Percentiles rank a stretch among this genome's conserved stretches.
phyloP scores from a whole-genome alignment of 2,329 filamentous ascomycete genomes.

The Scorias spongiosa region DNA sequence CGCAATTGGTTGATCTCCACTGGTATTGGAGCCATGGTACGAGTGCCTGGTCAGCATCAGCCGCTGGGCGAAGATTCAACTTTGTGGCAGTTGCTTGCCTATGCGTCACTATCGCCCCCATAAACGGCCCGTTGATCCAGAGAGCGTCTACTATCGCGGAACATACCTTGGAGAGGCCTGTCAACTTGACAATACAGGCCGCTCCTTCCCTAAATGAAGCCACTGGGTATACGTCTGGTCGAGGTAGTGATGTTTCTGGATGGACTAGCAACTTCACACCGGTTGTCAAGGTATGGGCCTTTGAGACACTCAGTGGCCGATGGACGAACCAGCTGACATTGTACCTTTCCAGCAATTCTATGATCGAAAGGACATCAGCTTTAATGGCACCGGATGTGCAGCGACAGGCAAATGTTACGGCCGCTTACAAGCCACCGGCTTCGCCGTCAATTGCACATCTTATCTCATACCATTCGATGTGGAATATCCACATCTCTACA shows the following conservation, averaged over 20 bases:
- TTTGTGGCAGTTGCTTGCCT: neutral
- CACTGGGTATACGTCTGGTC: neutral
- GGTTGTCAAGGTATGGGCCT: constrained; percentile 2
- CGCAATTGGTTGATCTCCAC: neutral
- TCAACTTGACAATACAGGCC: neutral
- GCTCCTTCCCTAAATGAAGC: no score
- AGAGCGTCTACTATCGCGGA: neutral
- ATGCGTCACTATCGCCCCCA: neutral
- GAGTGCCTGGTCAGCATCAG: neutral
- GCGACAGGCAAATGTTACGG: constrained; percentile 1
- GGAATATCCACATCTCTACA: neutral
- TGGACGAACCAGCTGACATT: no score
- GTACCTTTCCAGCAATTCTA: neutral
- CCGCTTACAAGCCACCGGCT: constrained; percentile 1
- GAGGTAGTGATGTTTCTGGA: constrained; percentile 2
- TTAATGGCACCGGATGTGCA: constrained; percentile 1
- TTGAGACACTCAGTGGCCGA: neutral
- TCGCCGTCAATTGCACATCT: constrained; percentile 1
- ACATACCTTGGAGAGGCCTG: neutral
- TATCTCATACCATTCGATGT: neutral
- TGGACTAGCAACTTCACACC: constrained; percentile 1
- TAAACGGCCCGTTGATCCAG: neutral
- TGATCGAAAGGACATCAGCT: neutral
- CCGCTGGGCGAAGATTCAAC: neutral
- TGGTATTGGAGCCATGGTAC: neutral